Evolutionary conservation across 805 yeast species (phyloP).

Genomic region (Allodekkera sacchari): DNA sequence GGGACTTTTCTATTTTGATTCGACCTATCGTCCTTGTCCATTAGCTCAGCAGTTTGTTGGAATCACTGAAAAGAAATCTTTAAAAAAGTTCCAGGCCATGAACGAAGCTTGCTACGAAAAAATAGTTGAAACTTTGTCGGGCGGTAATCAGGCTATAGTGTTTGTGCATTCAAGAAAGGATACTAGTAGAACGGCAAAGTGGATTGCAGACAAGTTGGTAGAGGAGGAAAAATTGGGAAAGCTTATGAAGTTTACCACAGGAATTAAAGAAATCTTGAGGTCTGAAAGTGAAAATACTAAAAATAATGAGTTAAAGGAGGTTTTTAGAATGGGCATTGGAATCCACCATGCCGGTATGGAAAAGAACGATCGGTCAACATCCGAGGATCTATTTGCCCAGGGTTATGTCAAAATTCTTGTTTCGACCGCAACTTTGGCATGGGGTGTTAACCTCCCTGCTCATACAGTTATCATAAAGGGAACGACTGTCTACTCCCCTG

Average conservation of each 20-base stretch:
- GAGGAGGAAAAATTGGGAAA: slow-evolving; percentile 44
- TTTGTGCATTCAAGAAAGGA: slow-evolving; percentile 95
- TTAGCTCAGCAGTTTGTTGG: slow-evolving; percentile 84
- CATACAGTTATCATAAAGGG: slow-evolving; percentile 92
- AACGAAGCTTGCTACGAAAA: slow-evolving; percentile 86
- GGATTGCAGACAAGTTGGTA: slow-evolving; percentile 52
- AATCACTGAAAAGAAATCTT: slow-evolving; percentile 71
- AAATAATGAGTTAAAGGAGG: slow-evolving; percentile 45
- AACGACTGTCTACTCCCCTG: slow-evolving; percentile 89
- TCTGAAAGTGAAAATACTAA: slow-evolving; percentile 53
- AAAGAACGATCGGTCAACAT: slow-evolving; percentile 61
- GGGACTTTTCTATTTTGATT: slow-evolving; percentile 75
- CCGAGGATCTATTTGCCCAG: slow-evolving; percentile 83
- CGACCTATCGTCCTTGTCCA: slow-evolving; percentile 87
- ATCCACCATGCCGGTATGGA: slow-evolving; percentile 88
- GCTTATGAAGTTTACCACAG: slow-evolving; percentile 39
- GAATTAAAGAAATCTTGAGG: slow-evolving; percentile 53
- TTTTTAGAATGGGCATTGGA: slow-evolving; percentile 70
- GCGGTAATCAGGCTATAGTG: slow-evolving; percentile 72
- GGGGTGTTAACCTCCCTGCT: slow-evolving; percentile 97
- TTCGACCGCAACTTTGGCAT: slow-evolving; percentile 88
- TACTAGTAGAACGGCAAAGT: slow-evolving; percentile 74
- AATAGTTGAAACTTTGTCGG: slow-evolving; percentile 51
- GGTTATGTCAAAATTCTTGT: slow-evolving; percentile 79
- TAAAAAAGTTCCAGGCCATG: slow-evolving; percentile 73